Evolutionary conservation across 345 rosid species (phyloP).

Genomic region (Moricandia arvensis): DNA sequence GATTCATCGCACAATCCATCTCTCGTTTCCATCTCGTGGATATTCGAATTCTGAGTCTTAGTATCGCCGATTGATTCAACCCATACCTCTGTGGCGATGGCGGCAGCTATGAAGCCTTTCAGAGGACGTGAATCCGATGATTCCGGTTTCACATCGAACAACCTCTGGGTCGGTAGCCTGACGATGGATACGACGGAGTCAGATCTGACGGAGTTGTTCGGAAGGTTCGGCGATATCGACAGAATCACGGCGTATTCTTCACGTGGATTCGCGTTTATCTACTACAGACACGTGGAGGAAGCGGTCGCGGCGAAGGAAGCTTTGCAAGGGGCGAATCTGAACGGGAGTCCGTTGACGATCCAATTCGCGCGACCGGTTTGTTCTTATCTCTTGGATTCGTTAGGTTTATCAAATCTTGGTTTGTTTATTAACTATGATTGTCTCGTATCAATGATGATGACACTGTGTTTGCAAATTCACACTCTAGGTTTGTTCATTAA

Average conservation of each 20-base stretch:
- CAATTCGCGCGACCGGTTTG: constrained; percentile 99
- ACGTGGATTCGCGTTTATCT: constrained; percentile 72
- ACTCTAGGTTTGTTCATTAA: constrained; percentile 7
- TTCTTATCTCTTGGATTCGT: constrained; percentile 56
- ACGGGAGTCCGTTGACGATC: constrained; percentile 69
- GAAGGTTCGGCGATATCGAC: constrained; percentile 66
- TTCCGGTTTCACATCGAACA: constrained; percentile 50
- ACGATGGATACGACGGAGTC: constrained; percentile 57
- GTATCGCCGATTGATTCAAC: not conserved
- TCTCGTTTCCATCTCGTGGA: not conserved
- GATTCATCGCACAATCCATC: not conserved
- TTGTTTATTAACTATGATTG: constrained; percentile 3
- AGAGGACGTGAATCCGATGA: constrained; percentile 42
- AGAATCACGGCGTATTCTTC: constrained; percentile 70
- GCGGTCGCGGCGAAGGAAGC: constrained; percentile 75
- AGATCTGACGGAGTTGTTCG: constrained; percentile 67
- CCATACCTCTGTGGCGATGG: constrained; percentile 31
- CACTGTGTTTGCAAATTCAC: constrained; percentile 3
- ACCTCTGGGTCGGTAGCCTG: constrained; percentile 86
- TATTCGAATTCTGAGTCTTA: not conserved
- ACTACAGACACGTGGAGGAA: constrained; percentile 77
- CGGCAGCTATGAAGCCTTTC: constrained; percentile 41
- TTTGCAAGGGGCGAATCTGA: constrained; percentile 62
- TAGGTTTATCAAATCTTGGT: constrained; percentile 32
- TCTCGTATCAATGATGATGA: constrained; percentile 8